Evolutionary conservation across 73 alveolate genomes (phyloP), one percentile per base, ranked within the genome.

Genomic region (Stentor coeruleus): DNA sequence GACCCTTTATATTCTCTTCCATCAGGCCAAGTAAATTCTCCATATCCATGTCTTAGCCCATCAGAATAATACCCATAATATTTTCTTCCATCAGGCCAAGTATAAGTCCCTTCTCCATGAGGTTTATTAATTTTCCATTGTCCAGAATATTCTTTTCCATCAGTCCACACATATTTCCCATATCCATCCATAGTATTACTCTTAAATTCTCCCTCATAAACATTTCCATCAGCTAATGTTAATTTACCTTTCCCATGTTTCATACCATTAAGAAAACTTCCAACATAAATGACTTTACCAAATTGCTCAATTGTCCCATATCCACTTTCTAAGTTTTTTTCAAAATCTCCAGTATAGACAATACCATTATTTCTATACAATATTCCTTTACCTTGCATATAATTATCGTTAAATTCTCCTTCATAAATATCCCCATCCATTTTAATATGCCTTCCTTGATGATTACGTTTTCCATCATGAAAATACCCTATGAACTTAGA

Each of bases 1-100:
- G 37, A 35, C 39, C 93, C 93, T 74, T 85, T 85, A 59, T 85
- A 87, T 38, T 59, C 82, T 28, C 91, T 82, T 33, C 91, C 91
- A 38, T 60, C 80, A 28, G 11, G 11, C 41, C 80, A 60, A 6
- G 59, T 60, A 38, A 60, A 60, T 11, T 26, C 28, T 60, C 80
- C 80, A 14, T 11, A 60, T 35, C 80, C 80, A 11, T 60, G 58
- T 38, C 41, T 60, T 6, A 60, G 6, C 11, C 41, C 80, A 6
- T 60, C 41, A 28, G 14, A 11, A 35, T 11, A 60, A 35, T 28
- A 26, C 28, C 80, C 80, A 6, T 60, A 11, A 60, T 60, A 60
- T 11, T 6, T 11, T 60, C 28, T 60, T 35, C 80, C 80, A 60
- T 60, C 80, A 14, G 41, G 20, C 80, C 80, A 60, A 35, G 6